Conservation (phyloP, 768 basidiomycete genomes). For the Mycena venus region DNA sequence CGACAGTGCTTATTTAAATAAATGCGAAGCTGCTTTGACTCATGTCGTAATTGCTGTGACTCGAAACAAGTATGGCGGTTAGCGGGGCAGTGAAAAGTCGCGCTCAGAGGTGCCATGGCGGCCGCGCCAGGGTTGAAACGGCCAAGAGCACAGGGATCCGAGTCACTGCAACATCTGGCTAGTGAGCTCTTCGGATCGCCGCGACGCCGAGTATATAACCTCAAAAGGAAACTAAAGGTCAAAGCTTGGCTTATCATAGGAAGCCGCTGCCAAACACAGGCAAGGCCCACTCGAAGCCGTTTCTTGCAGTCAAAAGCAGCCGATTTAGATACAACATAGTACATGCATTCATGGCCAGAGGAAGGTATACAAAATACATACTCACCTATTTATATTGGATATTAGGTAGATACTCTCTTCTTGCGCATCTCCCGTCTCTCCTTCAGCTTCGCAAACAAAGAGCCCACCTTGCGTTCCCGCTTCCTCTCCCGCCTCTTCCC, state of each 20-base stretch:
- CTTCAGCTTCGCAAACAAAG: conserved; percentile 34
- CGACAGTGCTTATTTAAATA: not conserved
- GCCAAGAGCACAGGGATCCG: too few species aligned
- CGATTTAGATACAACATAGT: conserved; percentile 11
- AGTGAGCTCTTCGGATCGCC: too few species aligned
- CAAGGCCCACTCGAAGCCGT: too few species aligned
- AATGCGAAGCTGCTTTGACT: conserved; percentile 6
- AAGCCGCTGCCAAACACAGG: too few species aligned
- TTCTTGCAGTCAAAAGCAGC: too few species aligned
- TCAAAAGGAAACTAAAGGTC: too few species aligned
- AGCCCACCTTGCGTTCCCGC: conserved; percentile 13
- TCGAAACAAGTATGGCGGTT: not conserved
- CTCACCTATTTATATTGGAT: conserved; percentile 26
- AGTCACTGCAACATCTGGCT: too few species aligned
- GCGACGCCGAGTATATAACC: too few species aligned
- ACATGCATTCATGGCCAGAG: conserved; percentile 11
- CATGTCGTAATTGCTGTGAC: not conserved
- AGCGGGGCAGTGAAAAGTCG: not conserved
- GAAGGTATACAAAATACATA: conserved; percentile 25
- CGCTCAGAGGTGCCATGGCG: too few species aligned
- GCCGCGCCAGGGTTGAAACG: too few species aligned
- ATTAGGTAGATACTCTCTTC: conserved; percentile 18
- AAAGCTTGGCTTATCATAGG: too few species aligned
- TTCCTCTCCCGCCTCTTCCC: conserved; percentile 17
- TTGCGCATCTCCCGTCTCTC: conserved; percentile 27